Conservation (phyloP, 2,329 filamentous ascomycete species). For the Curvularia lunata region DNA sequence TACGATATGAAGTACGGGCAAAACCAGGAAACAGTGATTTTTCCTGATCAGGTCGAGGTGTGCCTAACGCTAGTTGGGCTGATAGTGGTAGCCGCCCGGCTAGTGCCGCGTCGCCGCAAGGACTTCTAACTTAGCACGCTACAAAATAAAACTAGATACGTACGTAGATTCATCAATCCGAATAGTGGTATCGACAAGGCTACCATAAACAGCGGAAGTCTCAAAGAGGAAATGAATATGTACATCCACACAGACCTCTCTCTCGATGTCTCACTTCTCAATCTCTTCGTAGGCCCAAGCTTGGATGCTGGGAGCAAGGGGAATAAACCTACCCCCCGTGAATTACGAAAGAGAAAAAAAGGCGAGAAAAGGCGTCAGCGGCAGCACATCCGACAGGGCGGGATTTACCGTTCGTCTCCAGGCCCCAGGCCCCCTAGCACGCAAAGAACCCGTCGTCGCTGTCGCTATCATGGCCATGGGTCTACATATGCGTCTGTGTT, state of each 20-base stretch:
- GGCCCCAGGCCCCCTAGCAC: not conserved
- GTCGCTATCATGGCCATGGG: not conserved
- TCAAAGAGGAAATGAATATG: not conserved
- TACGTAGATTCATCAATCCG: not conserved
- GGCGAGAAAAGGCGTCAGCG: not conserved
- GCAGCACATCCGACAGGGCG: conserved; percentile 3
- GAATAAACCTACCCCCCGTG: not conserved
- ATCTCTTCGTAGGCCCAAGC: not conserved
- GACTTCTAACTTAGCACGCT: not conserved
- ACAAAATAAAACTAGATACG: not conserved
- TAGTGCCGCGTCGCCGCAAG: not conserved
- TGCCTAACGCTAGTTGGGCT: not conserved
- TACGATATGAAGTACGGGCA: not conserved
- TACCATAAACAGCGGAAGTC: not conserved
- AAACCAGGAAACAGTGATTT: not conserved
- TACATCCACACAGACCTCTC: not conserved
- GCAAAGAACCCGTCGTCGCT: not conserved
- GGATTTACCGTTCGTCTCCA: conserved; percentile 7
- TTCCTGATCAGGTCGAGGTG: not conserved
- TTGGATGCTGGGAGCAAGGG: not conserved
- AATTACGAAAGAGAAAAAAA: not conserved
- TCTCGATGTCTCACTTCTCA: not conserved
- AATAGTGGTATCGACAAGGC: not conserved
- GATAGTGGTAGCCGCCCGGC: not conserved
- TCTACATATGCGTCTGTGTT: not conserved